Conservation (phyloP, 768 basidiomycete species). For the Erythrobasidium yunnanense region DNA sequence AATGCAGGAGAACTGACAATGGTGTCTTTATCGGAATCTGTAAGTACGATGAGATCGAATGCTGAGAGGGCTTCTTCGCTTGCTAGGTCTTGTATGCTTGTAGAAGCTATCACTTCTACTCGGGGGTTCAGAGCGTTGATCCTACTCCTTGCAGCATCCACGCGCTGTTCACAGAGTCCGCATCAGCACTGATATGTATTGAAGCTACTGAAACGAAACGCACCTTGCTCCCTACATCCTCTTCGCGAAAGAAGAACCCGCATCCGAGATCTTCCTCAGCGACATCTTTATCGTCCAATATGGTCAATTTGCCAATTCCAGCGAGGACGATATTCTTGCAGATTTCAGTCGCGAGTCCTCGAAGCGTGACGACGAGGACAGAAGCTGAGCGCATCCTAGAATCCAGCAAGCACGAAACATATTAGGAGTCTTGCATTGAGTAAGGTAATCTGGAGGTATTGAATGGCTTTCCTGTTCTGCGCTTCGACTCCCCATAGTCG, state of each 20-base stretch:
- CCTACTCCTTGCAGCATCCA: constrained; percentile 69
- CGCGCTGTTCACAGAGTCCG: constrained; percentile 51
- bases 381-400: constrained; percentile 54
- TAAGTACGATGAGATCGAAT: constrained; percentile 51
- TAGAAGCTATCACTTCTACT: constrained; percentile 63
- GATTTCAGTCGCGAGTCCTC: constrained; percentile 58
- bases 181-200: not conserved
- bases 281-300: constrained; percentile 68
- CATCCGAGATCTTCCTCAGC: constrained; percentile 74
- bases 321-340: constrained; percentile 97
- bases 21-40: constrained; percentile 31
- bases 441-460: not conserved
- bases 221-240: constrained; percentile 83
- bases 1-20: constrained; percentile 25
- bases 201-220: constrained; percentile 14
- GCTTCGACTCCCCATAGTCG: constrained; percentile 96
- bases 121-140: constrained; percentile 87
- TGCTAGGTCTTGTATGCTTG: constrained; percentile 48
- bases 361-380: constrained; percentile 33
- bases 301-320: constrained; percentile 78
- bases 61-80: constrained; percentile 49
- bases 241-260: constrained; percentile 87
- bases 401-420: not conserved
- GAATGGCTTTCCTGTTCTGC: constrained; percentile 63
- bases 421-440: not conserved